Evolutionary conservation across 768 basidiomycete genomes (phyloP).

Genomic region (Tulasnella calospora): DNA sequence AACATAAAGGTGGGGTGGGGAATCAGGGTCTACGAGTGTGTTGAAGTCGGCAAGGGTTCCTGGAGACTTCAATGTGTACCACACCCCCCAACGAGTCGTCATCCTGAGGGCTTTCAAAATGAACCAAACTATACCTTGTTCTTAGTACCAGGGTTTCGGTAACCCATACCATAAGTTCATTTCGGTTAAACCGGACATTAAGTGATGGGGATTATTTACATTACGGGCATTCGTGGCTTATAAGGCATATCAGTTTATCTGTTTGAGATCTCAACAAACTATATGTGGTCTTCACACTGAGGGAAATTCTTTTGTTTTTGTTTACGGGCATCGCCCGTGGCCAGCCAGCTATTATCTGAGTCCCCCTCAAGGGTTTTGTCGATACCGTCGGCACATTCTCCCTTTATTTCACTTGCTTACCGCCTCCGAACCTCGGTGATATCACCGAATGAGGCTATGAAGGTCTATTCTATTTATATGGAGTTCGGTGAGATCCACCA

Average conservation of each 20-base stretch:
- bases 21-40: background rate
- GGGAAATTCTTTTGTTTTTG: background rate
- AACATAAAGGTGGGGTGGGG: background rate
- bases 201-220: no score
- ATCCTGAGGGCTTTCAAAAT: background rate
- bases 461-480: background rate
- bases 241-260: no score
- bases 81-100: background rate
- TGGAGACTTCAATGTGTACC: background rate
- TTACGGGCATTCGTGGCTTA: no score
- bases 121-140: background rate
- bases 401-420: background rate
- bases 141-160: background rate
- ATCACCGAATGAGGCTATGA: background rate
- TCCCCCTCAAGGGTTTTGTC: background rate
- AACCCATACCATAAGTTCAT: background rate
- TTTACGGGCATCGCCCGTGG: background rate
- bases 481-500: background rate
- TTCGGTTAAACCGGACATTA: no score
- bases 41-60: background rate
- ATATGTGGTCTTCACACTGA: background rate
- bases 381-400: background rate
- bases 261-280: no score
- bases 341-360: no score
- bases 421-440: background rate